Evolutionary conservation across 1,139 yeast species (phyloP).

Genomic region (Candida neerlandica): DNA sequence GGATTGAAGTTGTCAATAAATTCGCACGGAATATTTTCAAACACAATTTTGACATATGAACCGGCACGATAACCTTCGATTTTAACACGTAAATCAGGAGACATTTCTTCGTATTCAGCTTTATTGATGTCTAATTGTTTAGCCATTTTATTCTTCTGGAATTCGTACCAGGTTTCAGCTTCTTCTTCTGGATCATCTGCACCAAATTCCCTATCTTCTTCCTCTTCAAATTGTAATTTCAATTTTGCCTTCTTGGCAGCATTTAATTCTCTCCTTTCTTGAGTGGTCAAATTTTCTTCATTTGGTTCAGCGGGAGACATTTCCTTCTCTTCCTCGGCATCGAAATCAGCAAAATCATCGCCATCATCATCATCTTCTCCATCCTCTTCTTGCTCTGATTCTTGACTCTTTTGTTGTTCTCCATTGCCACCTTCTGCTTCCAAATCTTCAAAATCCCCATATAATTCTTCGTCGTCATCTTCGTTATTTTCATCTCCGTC

Average conservation of each 20-base stretch:
- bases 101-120: constrained; percentile 74
- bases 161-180: constrained; percentile 96
- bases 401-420: constrained; percentile 11
- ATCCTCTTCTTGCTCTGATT: constrained; percentile 23
- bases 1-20: constrained; percentile 87
- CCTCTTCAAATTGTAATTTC: constrained; percentile 87
- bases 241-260: constrained; percentile 89
- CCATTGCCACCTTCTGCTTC: constrained; percentile 49
- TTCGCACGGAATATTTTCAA: constrained; percentile 86
- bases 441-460: constrained; percentile 81
- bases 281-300: constrained; percentile 53
- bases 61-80: constrained; percentile 96
- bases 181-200: constrained; percentile 76
- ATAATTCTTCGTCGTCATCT: constrained; percentile 54
- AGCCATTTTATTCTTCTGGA: constrained; percentile 95
- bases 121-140: constrained; percentile 94
- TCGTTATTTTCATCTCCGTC: constrained; percentile 37
- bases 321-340: constrained; percentile 49
- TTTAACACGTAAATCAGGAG: constrained; percentile 68
- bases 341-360: constrained; percentile 56
- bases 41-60: constrained; percentile 86
- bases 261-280: constrained; percentile 73
- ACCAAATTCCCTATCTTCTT: constrained; percentile 77
- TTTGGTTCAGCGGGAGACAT: constrained; percentile 37
- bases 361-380: constrained; percentile 22